Conservation (phyloP, 768 basidiomycete species). For the Nevesoporus exiguus region DNA sequence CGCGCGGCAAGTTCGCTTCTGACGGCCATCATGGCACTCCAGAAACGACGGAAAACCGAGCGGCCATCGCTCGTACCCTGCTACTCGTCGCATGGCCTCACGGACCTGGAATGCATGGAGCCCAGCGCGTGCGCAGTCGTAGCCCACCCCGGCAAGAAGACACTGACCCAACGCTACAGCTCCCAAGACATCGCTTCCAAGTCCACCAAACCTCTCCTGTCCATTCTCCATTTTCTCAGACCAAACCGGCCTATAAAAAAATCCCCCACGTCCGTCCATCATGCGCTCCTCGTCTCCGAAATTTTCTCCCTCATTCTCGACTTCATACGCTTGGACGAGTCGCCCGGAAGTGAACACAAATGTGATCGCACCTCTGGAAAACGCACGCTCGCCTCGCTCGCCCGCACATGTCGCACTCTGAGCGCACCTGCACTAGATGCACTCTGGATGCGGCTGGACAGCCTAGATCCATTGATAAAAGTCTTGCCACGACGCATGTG, state of each 20-base stretch:
- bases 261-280: conserved; percentile 14
- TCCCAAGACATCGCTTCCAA: background rate
- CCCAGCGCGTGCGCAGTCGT: conserved; percentile 1
- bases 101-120: background rate
- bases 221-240: background rate
- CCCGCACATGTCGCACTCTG: conserved; percentile 25
- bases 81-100: background rate
- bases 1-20: background rate
- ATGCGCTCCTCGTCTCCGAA: conserved; percentile 20
- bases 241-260: background rate
- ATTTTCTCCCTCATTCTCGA: conserved; percentile 23
- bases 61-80: background rate
- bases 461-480: conserved; percentile 26
- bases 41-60: background rate
- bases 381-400: conserved; percentile 25
- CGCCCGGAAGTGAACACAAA: conserved; percentile 13
- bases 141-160: background rate
- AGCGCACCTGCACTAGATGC: conserved; percentile 23
- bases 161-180: conserved; percentile 8
- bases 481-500: conserved; percentile 26
- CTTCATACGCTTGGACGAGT: conserved; percentile 22
- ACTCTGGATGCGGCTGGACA: conserved; percentile 29
- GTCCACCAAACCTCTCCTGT: background rate
- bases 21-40: background rate
- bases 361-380: conserved; percentile 16